These are phyloP conservation scores for Colletotrichum sp. DNA, from an alignment of 2,329 filamentous ascomycete genomes.

Conservation along the genomic window DNA sequence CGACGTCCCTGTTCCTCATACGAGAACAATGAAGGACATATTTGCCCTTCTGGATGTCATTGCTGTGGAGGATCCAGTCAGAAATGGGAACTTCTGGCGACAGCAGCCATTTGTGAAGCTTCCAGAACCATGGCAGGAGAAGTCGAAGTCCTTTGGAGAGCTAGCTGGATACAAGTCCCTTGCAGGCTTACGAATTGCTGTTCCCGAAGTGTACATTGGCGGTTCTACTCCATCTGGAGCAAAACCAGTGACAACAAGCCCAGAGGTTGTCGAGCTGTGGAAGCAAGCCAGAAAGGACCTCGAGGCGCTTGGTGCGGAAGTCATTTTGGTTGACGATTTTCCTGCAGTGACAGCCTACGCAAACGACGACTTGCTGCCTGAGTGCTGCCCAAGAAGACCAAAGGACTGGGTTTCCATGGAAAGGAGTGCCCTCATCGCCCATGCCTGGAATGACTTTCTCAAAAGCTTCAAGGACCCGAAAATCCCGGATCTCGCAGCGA, in stretches of 20 bases:
- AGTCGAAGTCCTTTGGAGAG: not conserved
- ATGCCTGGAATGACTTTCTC: not conserved
- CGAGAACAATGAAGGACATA: slow-evolving; percentile 48
- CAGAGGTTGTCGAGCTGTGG: not conserved
- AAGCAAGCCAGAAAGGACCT: not conserved
- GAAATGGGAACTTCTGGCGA: not conserved
- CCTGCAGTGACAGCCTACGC: not conserved
- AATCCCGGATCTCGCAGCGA: not conserved
- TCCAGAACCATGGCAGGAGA: not conserved
- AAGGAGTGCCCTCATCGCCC: not conserved
- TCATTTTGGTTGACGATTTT: not conserved
- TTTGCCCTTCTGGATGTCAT: not conserved
- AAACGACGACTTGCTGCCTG: not conserved
- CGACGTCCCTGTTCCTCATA: slow-evolving; percentile 53
- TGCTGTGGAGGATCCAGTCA: not conserved
- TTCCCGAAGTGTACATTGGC: not conserved
- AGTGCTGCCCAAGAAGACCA: not conserved
- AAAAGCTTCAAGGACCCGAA: not conserved
- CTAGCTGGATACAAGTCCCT: not conserved
- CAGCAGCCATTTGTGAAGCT: not conserved
- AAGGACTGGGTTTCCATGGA: not conserved
- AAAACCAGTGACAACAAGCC: not conserved
- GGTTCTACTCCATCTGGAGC: not conserved
- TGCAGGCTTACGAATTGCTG: not conserved
- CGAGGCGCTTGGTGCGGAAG: not conserved